These are phyloP conservation scores for Starmerella khaoyaiensis DNA, from an alignment of 805 yeast genomes.

Conservation along the genomic window DNA sequence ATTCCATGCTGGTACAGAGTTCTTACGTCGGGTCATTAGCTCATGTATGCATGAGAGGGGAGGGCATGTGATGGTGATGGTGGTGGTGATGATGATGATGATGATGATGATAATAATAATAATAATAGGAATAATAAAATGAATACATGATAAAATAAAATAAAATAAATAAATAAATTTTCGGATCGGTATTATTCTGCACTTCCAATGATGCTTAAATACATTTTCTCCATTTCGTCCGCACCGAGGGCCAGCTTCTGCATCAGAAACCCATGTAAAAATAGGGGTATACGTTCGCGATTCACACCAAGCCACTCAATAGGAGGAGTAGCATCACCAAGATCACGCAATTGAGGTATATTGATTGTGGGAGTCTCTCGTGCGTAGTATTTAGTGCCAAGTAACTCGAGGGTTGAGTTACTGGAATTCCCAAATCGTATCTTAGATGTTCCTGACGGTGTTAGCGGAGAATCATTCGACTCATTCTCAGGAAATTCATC, in stretches of 20 bases:
- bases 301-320: conserved; percentile 96
- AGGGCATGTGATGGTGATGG: neutral
- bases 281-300: conserved; percentile 69
- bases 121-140: neutral
- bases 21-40: too few relatives aligned
- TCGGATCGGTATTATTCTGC: too few relatives aligned
- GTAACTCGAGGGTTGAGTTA: neutral
- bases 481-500: neutral
- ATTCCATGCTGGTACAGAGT: too few relatives aligned
- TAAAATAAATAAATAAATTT: neutral
- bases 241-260: conserved; percentile 62
- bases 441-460: neutral
- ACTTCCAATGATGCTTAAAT: conserved; percentile 14
- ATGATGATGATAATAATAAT: neutral
- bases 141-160: neutral
- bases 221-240: conserved; percentile 42
- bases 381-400: conserved; percentile 37
- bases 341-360: conserved; percentile 77
- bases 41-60: too few relatives aligned
- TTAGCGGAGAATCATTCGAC: neutral
- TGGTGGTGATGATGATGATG: neutral
- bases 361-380: conserved; percentile 68
- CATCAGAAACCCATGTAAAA: conserved; percentile 70
- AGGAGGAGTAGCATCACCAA: conserved; percentile 97
- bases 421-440: neutral